Percentiles rank a stretch among this genome's conserved stretches.
These are phyloP conservation scores for Rhodotorula graminis DNA, from an alignment of 768 basidiomycete species.

Conservation along the genomic window DNA sequence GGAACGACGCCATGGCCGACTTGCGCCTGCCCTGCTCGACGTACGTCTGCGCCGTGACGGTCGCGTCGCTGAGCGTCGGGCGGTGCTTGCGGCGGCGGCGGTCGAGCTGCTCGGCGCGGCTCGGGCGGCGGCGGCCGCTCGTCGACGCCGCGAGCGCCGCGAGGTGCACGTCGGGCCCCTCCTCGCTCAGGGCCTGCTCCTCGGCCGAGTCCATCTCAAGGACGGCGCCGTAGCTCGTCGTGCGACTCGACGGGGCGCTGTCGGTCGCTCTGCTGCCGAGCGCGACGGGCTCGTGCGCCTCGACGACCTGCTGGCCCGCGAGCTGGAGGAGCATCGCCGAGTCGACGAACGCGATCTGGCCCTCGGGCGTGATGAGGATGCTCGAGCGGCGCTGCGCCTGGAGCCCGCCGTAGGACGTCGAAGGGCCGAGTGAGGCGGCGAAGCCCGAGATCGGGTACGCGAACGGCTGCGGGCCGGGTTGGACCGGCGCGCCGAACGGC, in stretches of 20 bases:
- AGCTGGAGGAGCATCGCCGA: conserved; percentile 1
- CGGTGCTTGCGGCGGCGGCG: neutral
- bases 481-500: neutral
- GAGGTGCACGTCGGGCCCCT: neutral
- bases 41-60: neutral
- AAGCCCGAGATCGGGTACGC: neutral
- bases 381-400: neutral
- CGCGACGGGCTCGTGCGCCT: neutral
- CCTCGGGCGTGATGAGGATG: neutral
- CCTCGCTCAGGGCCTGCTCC: too few relatives aligned
- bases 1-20: conserved; percentile 7
- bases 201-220: neutral
- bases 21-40: conserved; percentile 12
- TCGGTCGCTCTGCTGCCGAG: neutral
- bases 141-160: neutral
- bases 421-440: neutral
- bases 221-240: neutral
- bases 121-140: neutral
- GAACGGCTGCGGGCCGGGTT: neutral
- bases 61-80: neutral
- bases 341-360: neutral
- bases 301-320: conserved; percentile 9
- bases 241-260: neutral
- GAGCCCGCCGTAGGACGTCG: neutral
- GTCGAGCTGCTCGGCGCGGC: neutral